These are phyloP conservation scores for Russula foetens DNA, from an alignment of 768 basidiomycete genomes.

Conservation along the genomic window DNA sequence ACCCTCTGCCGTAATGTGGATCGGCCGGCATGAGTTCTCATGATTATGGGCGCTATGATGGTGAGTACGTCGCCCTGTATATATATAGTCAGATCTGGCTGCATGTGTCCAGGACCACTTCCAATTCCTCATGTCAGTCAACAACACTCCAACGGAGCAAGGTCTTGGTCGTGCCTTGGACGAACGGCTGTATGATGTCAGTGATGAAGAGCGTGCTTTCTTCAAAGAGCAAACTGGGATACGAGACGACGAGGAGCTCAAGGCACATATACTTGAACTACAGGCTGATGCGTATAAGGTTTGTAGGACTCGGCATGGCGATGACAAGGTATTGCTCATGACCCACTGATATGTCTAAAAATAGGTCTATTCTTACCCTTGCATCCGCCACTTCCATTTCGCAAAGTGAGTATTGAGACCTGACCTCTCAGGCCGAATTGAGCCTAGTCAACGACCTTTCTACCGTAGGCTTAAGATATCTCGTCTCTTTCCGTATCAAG, in stretches of 20 bases:
- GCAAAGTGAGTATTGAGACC: background rate
- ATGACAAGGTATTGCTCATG: background rate
- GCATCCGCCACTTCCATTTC: background rate
- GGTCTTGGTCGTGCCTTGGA: background rate
- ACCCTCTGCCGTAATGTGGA: background rate
- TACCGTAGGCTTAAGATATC: background rate
- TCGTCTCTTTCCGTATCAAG: background rate
- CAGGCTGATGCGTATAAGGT: constrained; percentile 28
- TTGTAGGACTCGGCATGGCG: background rate
- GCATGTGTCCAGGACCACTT: background rate
- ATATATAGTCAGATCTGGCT: background rate
- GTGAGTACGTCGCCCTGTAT: background rate
- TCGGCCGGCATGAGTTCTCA: background rate
- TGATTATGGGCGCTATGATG: background rate
- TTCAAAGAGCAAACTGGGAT: constrained; percentile 25
- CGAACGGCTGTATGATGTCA: constrained; percentile 4
- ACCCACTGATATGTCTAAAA: background rate
- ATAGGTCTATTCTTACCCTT: constrained; percentile 1
- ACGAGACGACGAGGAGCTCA: constrained; percentile 27
- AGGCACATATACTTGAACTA: constrained; percentile 25
- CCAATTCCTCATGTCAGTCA: background rate
- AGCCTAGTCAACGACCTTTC: background rate
- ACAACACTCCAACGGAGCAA: background rate
- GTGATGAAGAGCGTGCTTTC: constrained; percentile 18
- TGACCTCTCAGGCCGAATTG: background rate